A percentile compares a stretch with the other conserved stretches of the same genome.
Evolutionary conservation across 768 basidiomycete species (phyloP).

Genomic region (Tulasnella calospora): DNA sequence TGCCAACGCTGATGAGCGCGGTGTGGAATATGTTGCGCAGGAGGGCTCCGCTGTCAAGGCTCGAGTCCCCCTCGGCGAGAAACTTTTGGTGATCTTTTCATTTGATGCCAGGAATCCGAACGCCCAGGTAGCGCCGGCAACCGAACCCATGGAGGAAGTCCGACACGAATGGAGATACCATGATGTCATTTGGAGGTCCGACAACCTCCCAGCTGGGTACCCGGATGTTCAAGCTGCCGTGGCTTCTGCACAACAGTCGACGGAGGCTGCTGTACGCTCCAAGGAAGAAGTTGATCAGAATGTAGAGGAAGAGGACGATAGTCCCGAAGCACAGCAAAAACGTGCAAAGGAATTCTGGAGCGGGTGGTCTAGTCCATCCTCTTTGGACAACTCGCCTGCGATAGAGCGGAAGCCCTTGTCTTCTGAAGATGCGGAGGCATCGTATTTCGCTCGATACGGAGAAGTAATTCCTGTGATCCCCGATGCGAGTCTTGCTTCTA

Average conservation of each 20-base stretch:
- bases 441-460: slow-evolving; percentile 13
- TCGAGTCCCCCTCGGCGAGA: not conserved
- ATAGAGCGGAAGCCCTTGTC: not conserved
- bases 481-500: not conserved
- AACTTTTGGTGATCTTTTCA: slow-evolving; percentile 12
- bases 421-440: not conserved
- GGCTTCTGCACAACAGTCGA: not conserved
- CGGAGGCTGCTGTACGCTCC: not conserved
- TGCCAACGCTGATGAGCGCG: not conserved
- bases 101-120: not conserved
- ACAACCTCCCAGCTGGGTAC: not conserved
- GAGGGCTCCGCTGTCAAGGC: not conserved
- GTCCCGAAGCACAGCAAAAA: not conserved
- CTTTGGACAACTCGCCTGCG: not conserved
- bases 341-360: slow-evolving; percentile 19
- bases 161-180: slow-evolving; percentile 10
- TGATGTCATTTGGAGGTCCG: slow-evolving; percentile 10
- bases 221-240: not conserved
- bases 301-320: not conserved
- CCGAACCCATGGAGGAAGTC: not conserved
- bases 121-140: not conserved
- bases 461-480: not conserved
- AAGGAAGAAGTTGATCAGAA: not conserved
- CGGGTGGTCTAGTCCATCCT: slow-evolving; percentile 1
- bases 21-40: slow-evolving; percentile 10